These are phyloP conservation scores for Fusarium sp. DNA, from an alignment of 2,329 filamentous ascomycete genomes.

Conservation along the genomic window DNA sequence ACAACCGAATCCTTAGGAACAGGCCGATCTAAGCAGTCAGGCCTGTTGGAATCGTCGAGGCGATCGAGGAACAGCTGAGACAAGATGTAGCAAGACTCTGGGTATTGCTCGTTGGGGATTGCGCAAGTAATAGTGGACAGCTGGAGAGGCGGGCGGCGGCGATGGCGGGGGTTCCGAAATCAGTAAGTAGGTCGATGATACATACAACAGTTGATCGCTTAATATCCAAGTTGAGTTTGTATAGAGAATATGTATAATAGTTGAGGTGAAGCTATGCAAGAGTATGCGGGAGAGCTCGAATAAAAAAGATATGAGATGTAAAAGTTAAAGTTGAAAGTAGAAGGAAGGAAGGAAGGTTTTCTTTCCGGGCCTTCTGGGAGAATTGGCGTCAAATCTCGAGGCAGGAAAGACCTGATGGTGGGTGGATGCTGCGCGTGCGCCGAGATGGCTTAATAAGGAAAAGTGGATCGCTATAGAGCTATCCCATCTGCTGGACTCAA, in stretches of 20 bases:
- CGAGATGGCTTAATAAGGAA: slow-evolving; percentile 29
- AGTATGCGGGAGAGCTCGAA: slow-evolving; percentile 3
- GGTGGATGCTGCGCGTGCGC: slow-evolving; percentile 24
- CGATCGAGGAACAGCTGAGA: slow-evolving; percentile 6
- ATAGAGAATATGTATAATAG: not conserved
- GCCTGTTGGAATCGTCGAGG: not conserved
- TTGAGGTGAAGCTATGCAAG: not conserved
- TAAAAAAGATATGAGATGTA: slow-evolving; percentile 19
- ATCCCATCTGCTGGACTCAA: slow-evolving; percentile 15
- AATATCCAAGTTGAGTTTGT: not conserved
- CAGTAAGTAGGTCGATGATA: slow-evolving; percentile 19
- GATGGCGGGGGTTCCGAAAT: slow-evolving; percentile 28
- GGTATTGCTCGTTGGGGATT: slow-evolving; percentile 13
- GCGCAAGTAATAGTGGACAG: slow-evolving; percentile 12
- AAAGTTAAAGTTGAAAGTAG: slow-evolving; percentile 20
- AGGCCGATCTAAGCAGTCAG: not conserved
- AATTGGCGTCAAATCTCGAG: slow-evolving; percentile 30
- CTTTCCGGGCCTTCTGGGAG: slow-evolving; percentile 31
- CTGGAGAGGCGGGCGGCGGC: slow-evolving; percentile 15
- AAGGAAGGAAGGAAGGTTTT: slow-evolving; percentile 36
- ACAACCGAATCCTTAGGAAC: slow-evolving; percentile 15
- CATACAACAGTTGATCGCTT: slow-evolving; percentile 20
- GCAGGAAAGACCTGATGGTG: slow-evolving; percentile 27
- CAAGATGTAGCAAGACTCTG: slow-evolving; percentile 13
- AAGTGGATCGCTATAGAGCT: slow-evolving; percentile 20